Conservation (phyloP, 2,329 filamentous ascomycete genomes). For the Talaromyces amestolkiae region DNA sequence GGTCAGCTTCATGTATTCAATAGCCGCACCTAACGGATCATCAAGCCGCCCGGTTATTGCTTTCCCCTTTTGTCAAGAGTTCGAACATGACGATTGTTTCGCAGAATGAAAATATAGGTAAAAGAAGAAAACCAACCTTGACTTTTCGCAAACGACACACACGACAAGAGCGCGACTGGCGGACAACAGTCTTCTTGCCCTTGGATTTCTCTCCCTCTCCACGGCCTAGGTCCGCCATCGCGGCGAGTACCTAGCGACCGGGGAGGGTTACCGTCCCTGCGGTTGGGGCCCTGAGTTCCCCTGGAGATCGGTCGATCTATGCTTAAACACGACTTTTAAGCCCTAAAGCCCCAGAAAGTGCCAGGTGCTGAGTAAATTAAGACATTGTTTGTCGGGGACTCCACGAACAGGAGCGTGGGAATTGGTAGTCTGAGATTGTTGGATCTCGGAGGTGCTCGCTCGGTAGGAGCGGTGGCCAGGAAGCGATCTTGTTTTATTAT, state of each 20-base stretch:
- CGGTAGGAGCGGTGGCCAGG: background rate
- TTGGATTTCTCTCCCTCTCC: slow-evolving; percentile 11
- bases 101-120: slow-evolving; percentile 11
- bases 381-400: slow-evolving; percentile 7
- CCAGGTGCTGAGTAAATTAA: background rate
- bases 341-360: background rate
- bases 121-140: slow-evolving; percentile 31
- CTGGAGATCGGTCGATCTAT: slow-evolving; percentile 1
- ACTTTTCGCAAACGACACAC: slow-evolving; percentile 40
- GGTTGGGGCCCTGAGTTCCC: background rate
- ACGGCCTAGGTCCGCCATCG: slow-evolving; percentile 16
- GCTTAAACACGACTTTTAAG: background rate
- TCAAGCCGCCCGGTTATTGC: background rate
- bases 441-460: slow-evolving; percentile 21
- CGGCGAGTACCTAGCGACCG: slow-evolving; percentile 15
- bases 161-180: slow-evolving; percentile 39
- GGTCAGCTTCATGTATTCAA: background rate
- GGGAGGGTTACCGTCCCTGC: slow-evolving; percentile 12
- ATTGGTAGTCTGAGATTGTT: slow-evolving; percentile 10
- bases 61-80: background rate
- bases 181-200: slow-evolving; percentile 27
- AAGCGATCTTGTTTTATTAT: slow-evolving; percentile 15
- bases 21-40: background rate
- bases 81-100: background rate
- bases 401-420: slow-evolving; percentile 16